These are phyloP conservation scores for Cerioporus squamosus DNA, from an alignment of 1,284 basidiomycete species.

Conservation along the genomic window DNA sequence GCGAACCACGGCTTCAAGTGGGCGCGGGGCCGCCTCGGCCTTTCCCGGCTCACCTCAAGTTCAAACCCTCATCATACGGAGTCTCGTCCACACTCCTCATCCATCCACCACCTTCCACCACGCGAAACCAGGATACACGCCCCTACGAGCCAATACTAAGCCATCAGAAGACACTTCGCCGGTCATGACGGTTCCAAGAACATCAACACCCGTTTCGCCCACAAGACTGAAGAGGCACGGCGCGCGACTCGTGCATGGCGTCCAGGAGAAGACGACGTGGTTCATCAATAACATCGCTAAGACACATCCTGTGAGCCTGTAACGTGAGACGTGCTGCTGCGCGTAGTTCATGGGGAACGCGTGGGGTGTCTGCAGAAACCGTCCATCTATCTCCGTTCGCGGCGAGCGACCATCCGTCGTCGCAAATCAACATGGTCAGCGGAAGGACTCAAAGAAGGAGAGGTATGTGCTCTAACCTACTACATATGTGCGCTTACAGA, in stretches of 20 bases:
- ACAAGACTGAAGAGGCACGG: not conserved
- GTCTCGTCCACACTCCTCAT: no score
- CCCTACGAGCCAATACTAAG: not conserved
- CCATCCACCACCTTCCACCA: no score
- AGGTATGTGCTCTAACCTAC: no score
- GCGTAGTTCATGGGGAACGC: no score
- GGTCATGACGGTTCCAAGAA: not conserved
- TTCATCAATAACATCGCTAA: conserved; percentile 15
- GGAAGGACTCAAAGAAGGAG: no score
- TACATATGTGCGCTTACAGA: no score
- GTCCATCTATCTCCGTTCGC: not conserved
- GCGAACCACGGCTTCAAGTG: no score
- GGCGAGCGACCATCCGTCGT: no score
- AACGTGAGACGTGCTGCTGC: no score
- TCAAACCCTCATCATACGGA: no score
- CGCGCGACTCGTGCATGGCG: conserved; percentile 2
- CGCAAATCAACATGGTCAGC: not conserved
- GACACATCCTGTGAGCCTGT: conserved; percentile 16
- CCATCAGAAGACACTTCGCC: not conserved
- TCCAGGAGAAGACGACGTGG: conserved; percentile 14
- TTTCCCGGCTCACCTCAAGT: not conserved
- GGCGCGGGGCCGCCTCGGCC: not conserved
- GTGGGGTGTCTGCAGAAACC: not conserved
- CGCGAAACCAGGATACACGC: not conserved
- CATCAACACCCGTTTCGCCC: not conserved